These are phyloP conservation scores for Cyberlindnera mycetangii DNA, from an alignment of 805 yeast species.

Conservation along the genomic window DNA sequence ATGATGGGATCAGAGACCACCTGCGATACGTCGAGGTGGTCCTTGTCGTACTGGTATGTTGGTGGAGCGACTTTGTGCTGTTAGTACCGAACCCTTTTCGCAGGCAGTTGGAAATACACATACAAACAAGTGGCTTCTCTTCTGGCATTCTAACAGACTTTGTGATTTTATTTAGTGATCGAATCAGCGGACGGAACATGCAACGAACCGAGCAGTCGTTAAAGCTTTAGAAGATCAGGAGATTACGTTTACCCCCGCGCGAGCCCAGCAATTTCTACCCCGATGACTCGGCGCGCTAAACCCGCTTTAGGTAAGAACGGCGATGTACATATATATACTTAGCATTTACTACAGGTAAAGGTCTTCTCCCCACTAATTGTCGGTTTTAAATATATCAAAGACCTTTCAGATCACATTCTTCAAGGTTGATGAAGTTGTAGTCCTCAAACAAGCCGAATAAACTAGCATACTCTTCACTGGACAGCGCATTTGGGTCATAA, in stretches of 20 bases:
- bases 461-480: constrained; percentile 26
- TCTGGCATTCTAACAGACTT: constrained; percentile 9
- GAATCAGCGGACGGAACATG: neutral
- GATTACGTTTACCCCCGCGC: too few relatives aligned
- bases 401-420: constrained; percentile 7
- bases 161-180: neutral
- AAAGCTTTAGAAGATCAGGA: neutral
- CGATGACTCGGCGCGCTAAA: neutral
- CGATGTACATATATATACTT: too few relatives aligned
- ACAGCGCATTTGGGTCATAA: constrained; percentile 6
- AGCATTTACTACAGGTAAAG: too few relatives aligned
- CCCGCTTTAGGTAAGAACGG: neutral
- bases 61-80: constrained; percentile 61
- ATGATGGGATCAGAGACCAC: constrained; percentile 59
- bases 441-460: constrained; percentile 27
- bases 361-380: too few relatives aligned
- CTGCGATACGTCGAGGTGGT: constrained; percentile 51
- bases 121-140: constrained; percentile 26
- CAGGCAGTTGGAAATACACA: constrained; percentile 4
- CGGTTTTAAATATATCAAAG: neutral
- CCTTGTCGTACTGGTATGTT: constrained; percentile 82
- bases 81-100: neutral
- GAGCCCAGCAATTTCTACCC: neutral
- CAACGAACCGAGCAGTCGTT: neutral
- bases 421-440: constrained; percentile 13